Conservation (phyloP, 495 filamentous ascomycete species). For the Podospora didyma region DNA sequence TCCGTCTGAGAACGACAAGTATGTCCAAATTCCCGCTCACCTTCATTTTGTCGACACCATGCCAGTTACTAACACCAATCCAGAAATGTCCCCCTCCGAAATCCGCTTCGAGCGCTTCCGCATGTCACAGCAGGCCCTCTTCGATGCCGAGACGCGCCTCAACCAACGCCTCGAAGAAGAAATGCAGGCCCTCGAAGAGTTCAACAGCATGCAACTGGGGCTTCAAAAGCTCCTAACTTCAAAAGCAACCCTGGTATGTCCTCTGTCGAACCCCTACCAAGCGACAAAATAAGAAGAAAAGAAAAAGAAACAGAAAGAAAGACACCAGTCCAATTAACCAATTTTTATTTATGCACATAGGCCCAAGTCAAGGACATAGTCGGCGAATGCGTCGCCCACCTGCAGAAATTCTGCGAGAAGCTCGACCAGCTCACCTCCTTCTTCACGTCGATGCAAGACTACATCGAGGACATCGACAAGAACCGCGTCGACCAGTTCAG, state of each 20-base stretch:
- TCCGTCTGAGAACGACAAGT: background rate
- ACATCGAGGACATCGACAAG: background rate
- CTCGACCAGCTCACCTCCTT: background rate
- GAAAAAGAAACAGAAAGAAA: too few relatives aligned
- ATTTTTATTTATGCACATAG: too few relatives aligned
- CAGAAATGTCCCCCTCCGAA: background rate
- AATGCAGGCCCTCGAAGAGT: background rate
- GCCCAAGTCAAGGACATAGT: background rate
- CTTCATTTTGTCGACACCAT: too few relatives aligned
- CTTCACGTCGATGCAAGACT: background rate
- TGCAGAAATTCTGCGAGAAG: background rate
- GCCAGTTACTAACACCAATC: background rate
- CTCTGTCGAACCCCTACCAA: too few relatives aligned
- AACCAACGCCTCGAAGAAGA: background rate
- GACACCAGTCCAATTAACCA: too few relatives aligned
- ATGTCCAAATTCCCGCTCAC: background rate
- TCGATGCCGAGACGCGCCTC: background rate
- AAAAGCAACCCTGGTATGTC: background rate
- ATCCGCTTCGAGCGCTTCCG: background rate
- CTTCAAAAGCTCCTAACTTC: background rate
- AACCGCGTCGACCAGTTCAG: background rate
- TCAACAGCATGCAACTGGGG: background rate
- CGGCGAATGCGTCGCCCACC: background rate
- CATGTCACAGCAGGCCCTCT: background rate
- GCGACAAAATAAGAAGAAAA: too few relatives aligned